Base-by-base conservation (phyloP, 331 rosid species). In the Stylosanthes scabra region DNA sequence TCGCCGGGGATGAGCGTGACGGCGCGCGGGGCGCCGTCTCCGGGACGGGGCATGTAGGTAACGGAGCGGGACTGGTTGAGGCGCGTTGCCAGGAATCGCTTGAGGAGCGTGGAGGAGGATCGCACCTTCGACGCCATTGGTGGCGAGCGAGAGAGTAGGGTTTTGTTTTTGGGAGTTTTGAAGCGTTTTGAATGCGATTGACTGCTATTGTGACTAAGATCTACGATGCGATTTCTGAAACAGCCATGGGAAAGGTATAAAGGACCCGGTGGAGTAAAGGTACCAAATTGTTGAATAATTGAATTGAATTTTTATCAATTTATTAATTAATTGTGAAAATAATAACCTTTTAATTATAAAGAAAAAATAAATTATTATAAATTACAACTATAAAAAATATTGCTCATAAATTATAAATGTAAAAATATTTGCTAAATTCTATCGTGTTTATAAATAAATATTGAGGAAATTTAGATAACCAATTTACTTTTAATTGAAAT, bases 21-120 rank as follows among this genome's bases (percentile, higher is more conserved):
- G 9, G 80, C 50, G 1, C 97, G 89, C 0, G 96, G 92, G 3
- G 94, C 2, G n/a, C 96, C 97, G 42, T 90, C 96, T 0, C 97
- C 97, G 13, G 97, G 96, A 8, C 94, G 91, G 49, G 94, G 97
- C 97, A 90, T 92, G 83, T 92, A 90, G 46, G 97, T 92, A 25
- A 92, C 88, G 54, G 83, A 77, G 45, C 97, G 96, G 64, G 72
- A 56, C 9, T 52, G 79, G 45, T n/a, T 67, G 68, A 76, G 52
- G 7, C 76, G 57, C 68, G 65, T 29, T 59, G 37, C 1, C 15
- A 3, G 1, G 58, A 91, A 74, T 8, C 77, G 88, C 44, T 69
- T 77, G 11, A 91, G 67, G 74, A 69, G 55, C 3, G 80, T 80
- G 0, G 73, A 9, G 55, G 91, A 59, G 81, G 87, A 63, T 59